Percentiles rank a stretch among this genome's conserved stretches.
These are phyloP conservation scores for Wallacemonas sp. DNA, from an alignment of 208 protist genomes.

Conservation along the genomic window DNA sequence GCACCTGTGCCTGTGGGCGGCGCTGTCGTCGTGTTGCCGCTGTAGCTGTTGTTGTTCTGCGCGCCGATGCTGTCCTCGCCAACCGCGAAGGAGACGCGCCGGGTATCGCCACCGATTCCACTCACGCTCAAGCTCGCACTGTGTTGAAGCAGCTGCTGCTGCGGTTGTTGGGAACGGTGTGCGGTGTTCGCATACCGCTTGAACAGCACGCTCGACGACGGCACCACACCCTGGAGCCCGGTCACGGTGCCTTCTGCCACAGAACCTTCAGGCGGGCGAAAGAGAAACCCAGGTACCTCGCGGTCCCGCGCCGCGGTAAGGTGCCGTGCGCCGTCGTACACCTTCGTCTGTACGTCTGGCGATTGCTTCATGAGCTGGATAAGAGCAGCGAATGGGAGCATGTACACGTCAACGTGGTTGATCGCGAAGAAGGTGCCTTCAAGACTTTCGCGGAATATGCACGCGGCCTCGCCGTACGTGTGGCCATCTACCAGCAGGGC, in stretches of 20 bases:
- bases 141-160: slow-evolving; percentile 8
- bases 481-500: slow-evolving; percentile 73
- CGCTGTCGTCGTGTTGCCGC: background rate
- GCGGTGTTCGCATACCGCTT: background rate
- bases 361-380: slow-evolving; percentile 83
- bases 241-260: slow-evolving; percentile 4
- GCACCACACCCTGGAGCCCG: slow-evolving; percentile 31
- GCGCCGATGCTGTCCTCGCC: background rate
- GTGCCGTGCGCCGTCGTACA: slow-evolving; percentile 54
- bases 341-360: slow-evolving; percentile 44
- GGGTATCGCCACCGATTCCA: background rate
- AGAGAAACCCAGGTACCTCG: slow-evolving; percentile 45
- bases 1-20: background rate
- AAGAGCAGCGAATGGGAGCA: slow-evolving; percentile 72
- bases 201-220: background rate
- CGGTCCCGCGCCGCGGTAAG: slow-evolving; percentile 45
- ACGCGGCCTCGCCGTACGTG: slow-evolving; percentile 76
- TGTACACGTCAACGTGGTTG: slow-evolving; percentile 75
- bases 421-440: slow-evolving; percentile 59
- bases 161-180: background rate
- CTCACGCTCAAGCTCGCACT: slow-evolving; percentile 19
- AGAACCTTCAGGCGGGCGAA: slow-evolving; percentile 33
- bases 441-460: slow-evolving; percentile 69
- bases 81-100: slow-evolving; percentile 6
- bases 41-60: background rate